Base-by-base conservation (phyloP, 2,329 filamentous ascomycete species). In the Penicillium sp. region DNA sequence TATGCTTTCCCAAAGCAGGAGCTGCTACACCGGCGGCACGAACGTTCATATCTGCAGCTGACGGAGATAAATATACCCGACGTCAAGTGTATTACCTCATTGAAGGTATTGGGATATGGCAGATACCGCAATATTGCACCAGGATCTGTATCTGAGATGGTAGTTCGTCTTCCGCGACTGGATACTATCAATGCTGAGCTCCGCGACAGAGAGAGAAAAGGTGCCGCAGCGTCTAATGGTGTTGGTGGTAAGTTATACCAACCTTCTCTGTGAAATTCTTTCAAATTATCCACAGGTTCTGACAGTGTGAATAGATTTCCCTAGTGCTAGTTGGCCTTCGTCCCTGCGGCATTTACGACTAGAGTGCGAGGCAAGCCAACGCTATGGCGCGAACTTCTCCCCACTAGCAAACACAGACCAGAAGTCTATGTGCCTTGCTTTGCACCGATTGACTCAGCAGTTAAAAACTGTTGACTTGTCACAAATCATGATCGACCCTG, bases 401-500 rank as follows among this genome's bases (percentile, higher is more conserved):
- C 3, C 19, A 1, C 19, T 9, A 25, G 35, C 42, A 8, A 21
- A 7, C 1, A 12, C 27, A 25, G 17, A 15, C 6, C 27, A 15
- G 1, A 27, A 49, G 9, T 15, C 9, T n/a, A 12, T 25, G 4
- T 41, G 36, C 15, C 43, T 41, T 54, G 35, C 43, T 19, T 41
- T 54, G 10, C 15, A 49, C 23, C 19, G 25, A 17, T 15, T 54
- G 5, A 41, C 36, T n/a, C 52, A 54, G 27, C 52, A 42, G n/a
- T 7, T 54, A 6, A 17, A 54, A 41, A 49, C 3, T 4, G 12
- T 54, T 19, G 19, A 39, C 10, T 31, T 54, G 4, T 9, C 13
- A 15, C 12, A 21, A 29, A 33, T 49, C 4, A 49, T 42, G 43
- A 49, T 54, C 25, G 19, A 36, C 0, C 35, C 52, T 36, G 52